Evolutionary conservation across 352 stramenopile species (phyloP), one percentile per base, ranked within the genome.

Genomic region (Phytophthora tentaculata): DNA sequence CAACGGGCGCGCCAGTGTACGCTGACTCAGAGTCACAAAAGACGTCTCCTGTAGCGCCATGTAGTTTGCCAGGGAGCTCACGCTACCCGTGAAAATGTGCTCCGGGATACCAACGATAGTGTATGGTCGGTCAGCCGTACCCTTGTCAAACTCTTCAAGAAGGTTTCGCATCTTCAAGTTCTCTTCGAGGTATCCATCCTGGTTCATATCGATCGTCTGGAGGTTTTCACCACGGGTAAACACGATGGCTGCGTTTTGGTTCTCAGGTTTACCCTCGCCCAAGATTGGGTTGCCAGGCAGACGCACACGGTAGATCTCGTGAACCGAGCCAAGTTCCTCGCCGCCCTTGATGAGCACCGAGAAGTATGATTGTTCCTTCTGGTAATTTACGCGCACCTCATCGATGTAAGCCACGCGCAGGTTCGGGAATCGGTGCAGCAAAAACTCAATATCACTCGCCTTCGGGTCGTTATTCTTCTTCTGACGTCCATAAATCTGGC

Each of bases 121-220:
- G 81, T 97, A 81, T 73, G 97, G 81, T 76, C 85, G 84, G 43
- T 90, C 64, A 5, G 74, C 64, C 2, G 87, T 81, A 12, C 88
- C 86, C 41, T 83, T 81, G 65, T 97, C 94, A 74, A 99, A 99
- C 79, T 99, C 97, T 77, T 99, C 91, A 1, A 99, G 84, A 74
- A 98, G 85, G 74, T 99, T 99, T 55, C 97, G 90, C 97, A 99
- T 99, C 80, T 99, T 99, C 6, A 99, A 81, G 5, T 93, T 90
- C 77, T 99, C 98, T 70, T 99, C 98, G 44, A 99, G 98, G 77
- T 99, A 99, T 47, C 96, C 96, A 74, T 99, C 96, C 73, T 99
- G 98, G 80, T 99, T 99, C 98, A 99, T 99, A 75, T 99, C 98
- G 77, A 99, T 99, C 10, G 97, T 99, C 81, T 99, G 98, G 48